Evolutionary conservation across 2,329 filamentous ascomycete genomes (phyloP).

Genomic region (Colletotrichum noveboracense): DNA sequence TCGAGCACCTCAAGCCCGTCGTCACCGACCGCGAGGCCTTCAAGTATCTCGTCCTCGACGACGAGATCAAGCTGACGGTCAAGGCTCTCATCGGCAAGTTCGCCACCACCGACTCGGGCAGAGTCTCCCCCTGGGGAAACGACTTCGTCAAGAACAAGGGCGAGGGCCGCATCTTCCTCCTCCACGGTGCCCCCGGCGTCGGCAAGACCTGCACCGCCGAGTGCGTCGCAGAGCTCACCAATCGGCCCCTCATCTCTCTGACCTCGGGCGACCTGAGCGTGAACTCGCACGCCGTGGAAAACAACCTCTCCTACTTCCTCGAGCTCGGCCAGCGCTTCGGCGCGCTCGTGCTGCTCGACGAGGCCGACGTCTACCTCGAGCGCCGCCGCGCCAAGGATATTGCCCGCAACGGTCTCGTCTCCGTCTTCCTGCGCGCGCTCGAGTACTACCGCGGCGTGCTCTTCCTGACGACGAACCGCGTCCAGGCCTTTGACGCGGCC

Average conservation of each 20-base stretch:
- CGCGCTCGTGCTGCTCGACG: slow-evolving; percentile 61
- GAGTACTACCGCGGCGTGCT: slow-evolving; percentile 57
- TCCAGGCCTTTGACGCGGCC: slow-evolving; percentile 38
- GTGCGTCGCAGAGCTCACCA: slow-evolving; percentile 56
- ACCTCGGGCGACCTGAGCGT: slow-evolving; percentile 54
- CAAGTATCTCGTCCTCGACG: slow-evolving; percentile 54
- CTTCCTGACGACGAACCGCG: slow-evolving; percentile 57
- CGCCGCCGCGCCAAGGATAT: slow-evolving; percentile 49
- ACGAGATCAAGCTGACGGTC: slow-evolving; percentile 52
- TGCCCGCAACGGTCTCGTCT: slow-evolving; percentile 52
- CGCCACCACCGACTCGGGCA: slow-evolving; percentile 39
- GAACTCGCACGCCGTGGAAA: slow-evolving; percentile 41
- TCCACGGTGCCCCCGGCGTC: slow-evolving; percentile 59
- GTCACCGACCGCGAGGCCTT: slow-evolving; percentile 52
- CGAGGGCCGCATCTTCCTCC: slow-evolving; percentile 54
- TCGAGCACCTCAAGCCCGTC: slow-evolving; percentile 44
- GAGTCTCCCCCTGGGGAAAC: slow-evolving; percentile 50
- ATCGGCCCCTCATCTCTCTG: slow-evolving; percentile 55
- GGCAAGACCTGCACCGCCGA: slow-evolving; percentile 64
- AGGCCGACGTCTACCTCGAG: slow-evolving; percentile 66
- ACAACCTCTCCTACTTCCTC: slow-evolving; percentile 52
- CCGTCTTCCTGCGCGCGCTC: slow-evolving; percentile 54
- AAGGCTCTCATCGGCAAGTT: slow-evolving; percentile 54
- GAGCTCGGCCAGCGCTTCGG: slow-evolving; percentile 53
- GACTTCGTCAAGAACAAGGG: slow-evolving; percentile 40